These are phyloP conservation scores for Calonectria leucothoes DNA, from an alignment of 2,329 filamentous ascomycete genomes.

Conservation along the genomic window DNA sequence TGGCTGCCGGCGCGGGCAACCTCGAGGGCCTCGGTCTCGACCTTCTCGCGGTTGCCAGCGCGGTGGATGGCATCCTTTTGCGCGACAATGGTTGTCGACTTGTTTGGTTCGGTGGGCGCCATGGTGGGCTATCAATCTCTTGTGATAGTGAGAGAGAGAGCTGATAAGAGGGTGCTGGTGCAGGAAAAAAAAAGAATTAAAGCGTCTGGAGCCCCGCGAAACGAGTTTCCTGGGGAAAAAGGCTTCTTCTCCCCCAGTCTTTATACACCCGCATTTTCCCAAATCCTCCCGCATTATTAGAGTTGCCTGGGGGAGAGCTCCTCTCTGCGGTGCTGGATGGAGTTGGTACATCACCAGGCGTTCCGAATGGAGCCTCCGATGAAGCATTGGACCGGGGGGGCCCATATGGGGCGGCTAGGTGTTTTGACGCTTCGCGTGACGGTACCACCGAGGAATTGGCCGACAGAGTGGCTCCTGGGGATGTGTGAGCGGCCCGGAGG, in stretches of 20 bases:
- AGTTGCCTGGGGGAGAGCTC: constrained; percentile 19
- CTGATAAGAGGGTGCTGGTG: constrained; percentile 5
- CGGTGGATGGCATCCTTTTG: constrained; percentile 36
- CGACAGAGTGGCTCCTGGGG: constrained; percentile 28
- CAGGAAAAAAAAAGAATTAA: neutral
- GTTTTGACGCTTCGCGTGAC: constrained; percentile 28
- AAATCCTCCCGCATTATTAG: constrained; percentile 3
- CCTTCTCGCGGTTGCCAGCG: constrained; percentile 41
- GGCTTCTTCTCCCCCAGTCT: neutral
- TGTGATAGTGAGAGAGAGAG: neutral
- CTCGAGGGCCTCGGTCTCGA: constrained; percentile 49
- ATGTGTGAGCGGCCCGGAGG: neutral
- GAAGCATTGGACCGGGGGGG: constrained; percentile 15
- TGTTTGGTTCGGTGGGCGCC: constrained; percentile 28
- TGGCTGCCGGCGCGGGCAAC: constrained; percentile 47
- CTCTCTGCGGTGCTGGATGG: neutral
- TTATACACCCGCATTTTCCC: constrained; percentile 21
- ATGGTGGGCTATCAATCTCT: constrained; percentile 18
- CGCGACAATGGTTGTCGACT: constrained; percentile 36
- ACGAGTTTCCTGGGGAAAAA: constrained; percentile 20
- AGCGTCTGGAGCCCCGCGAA: constrained; percentile 19
- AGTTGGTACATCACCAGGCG: constrained; percentile 19
- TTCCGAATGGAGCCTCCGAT: constrained; percentile 13
- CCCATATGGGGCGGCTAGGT: constrained; percentile 21
- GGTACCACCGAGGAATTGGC: constrained; percentile 40